These are phyloP conservation scores for Drosera spatulata DNA, from an alignment of 179 eudicot species.

Conservation along the genomic window DNA sequence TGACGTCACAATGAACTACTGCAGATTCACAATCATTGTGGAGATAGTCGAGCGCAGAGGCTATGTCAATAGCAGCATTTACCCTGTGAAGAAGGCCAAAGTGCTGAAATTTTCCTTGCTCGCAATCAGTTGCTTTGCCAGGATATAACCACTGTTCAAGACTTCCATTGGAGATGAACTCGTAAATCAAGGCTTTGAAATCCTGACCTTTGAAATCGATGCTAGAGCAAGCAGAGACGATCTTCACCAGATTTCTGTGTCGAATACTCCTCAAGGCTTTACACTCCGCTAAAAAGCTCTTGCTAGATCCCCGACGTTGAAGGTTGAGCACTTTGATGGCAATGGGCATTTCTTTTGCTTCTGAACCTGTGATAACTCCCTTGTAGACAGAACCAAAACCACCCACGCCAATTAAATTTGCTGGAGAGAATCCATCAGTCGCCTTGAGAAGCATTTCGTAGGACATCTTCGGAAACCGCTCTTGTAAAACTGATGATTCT, in stretches of 20 bases:
- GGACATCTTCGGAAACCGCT: conserved; percentile 9
- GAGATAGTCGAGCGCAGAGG: conserved; percentile 20
- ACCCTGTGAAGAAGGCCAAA: conserved; percentile 15
- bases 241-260: conserved; percentile 20
- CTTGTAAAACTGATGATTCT: not conserved
- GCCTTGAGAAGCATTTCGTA: conserved; percentile 16
- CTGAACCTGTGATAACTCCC: no score
- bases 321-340: no score
- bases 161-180: conserved; percentile 15
- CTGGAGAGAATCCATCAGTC: conserved; percentile 12
- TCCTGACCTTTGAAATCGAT: conserved; percentile 10
- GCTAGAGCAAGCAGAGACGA: conserved; percentile 14
- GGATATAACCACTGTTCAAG: conserved; percentile 16
- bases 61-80: conserved; percentile 19
- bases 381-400: conserved; percentile 5
- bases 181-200: no score
- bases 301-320: no score
- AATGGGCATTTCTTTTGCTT: no score
- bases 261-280: conserved; percentile 7
- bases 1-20: conserved; percentile 23
- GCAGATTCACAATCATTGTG: conserved; percentile 15
- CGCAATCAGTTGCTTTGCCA: not conserved
- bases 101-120: not conserved
- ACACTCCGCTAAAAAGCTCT: conserved; percentile 20
- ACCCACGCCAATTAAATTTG: conserved; percentile 13